A percentile compares a stretch with the other conserved stretches of the same genome.
Conservation (phyloP, 441 rosid genomes). For the Adansonia grandidieri region DNA sequence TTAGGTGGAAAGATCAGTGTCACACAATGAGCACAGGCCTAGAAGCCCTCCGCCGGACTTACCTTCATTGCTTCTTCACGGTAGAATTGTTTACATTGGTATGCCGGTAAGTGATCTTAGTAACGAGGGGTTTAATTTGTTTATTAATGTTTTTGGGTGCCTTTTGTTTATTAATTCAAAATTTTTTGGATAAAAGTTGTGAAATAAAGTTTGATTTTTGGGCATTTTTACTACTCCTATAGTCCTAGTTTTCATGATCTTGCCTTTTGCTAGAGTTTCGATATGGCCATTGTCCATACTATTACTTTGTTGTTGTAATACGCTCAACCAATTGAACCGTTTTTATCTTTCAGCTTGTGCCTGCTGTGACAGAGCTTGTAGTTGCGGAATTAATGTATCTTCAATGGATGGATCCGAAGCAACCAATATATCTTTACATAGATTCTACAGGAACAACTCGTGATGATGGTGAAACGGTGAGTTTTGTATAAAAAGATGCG, state of each 20-base stretch:
- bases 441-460: slow-evolving; percentile 90
- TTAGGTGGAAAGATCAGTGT: slow-evolving; percentile 72
- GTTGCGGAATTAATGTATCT: slow-evolving; percentile 79
- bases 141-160: not conserved
- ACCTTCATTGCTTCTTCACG: slow-evolving; percentile 75
- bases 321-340: slow-evolving; percentile 18
- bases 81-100: slow-evolving; percentile 84
- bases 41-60: slow-evolving; percentile 76
- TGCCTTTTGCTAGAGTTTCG: not conserved
- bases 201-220: not conserved
- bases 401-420: slow-evolving; percentile 72
- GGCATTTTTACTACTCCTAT: not conserved
- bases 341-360: slow-evolving; percentile 65
- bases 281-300: not conserved
- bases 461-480: slow-evolving; percentile 87
- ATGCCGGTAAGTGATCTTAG: slow-evolving; percentile 63
- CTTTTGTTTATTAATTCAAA: not conserved
- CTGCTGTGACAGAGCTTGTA: slow-evolving; percentile 80
- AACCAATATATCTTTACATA: slow-evolving; percentile 72
- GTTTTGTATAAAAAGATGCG: slow-evolving; percentile 26
- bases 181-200: not conserved
- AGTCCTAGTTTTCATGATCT: not conserved
- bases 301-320: not conserved
- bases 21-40: slow-evolving; percentile 59
- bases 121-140: not conserved